Conservation (phyloP, 805 yeast genomes). For the Cyberlindnera xylosilytica region DNA sequence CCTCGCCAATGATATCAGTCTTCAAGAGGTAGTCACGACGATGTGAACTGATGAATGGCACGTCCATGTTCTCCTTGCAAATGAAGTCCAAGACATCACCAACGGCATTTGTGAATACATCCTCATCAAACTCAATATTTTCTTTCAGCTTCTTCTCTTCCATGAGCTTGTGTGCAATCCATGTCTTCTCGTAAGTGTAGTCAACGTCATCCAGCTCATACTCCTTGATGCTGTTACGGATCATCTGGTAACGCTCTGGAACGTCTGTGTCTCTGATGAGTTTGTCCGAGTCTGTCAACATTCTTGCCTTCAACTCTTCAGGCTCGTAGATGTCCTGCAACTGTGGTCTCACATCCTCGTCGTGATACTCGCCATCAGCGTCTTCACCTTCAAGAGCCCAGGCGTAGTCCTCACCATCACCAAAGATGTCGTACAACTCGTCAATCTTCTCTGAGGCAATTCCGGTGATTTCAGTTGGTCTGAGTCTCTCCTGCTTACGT, state of each 20-base stretch:
- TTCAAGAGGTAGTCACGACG: slow-evolving; percentile 82
- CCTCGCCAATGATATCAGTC: slow-evolving; percentile 47
- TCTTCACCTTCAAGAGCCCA: slow-evolving; percentile 96
- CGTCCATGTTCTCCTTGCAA: slow-evolving; percentile 77
- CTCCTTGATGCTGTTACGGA: slow-evolving; percentile 60
- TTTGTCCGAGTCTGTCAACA: slow-evolving; percentile 92
- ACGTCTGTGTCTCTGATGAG: slow-evolving; percentile 79
- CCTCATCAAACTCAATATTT: slow-evolving; percentile 30
- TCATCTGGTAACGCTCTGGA: slow-evolving; percentile 88
- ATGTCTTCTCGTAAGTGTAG: slow-evolving; percentile 65
- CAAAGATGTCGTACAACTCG: slow-evolving; percentile 92
- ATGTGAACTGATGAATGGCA: slow-evolving; percentile 93
- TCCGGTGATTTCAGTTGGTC: slow-evolving; percentile 55
- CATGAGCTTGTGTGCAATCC: slow-evolving; percentile 67
- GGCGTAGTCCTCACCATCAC: slow-evolving; percentile 95
- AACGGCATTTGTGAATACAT: slow-evolving; percentile 67
- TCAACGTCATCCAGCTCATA: slow-evolving; percentile 71
- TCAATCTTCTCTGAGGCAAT: slow-evolving; percentile 87
- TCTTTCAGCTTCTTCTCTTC: slow-evolving; percentile 24
- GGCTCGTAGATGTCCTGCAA: slow-evolving; percentile 92
- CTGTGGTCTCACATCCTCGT: slow-evolving; percentile 44
- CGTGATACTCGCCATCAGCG: slow-evolving; percentile 40
- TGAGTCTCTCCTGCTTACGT: slow-evolving; percentile 44
- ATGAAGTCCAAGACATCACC: slow-evolving; percentile 68
- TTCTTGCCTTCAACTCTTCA: slow-evolving; percentile 83